Evolutionary conservation across 1,139 yeast species (phyloP).

Genomic region (Tardiomyces depauwii): DNA sequence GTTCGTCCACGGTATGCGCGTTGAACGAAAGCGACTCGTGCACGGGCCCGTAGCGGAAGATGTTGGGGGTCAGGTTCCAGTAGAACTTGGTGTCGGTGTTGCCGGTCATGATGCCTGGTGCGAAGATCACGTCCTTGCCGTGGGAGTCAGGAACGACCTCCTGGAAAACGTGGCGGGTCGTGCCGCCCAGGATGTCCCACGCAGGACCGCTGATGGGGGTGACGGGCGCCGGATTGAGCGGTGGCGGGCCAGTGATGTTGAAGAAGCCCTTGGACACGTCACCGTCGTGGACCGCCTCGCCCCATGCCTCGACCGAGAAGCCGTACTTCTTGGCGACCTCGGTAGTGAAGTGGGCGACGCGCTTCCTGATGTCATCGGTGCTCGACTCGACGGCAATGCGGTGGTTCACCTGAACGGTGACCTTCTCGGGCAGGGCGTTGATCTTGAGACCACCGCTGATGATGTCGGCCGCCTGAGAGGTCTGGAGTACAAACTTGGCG

Average conservation of each 20-base stretch:
- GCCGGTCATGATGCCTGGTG: constrained; percentile 65
- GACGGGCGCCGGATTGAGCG: constrained; percentile 48
- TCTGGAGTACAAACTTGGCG: constrained; percentile 35
- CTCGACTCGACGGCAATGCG: constrained; percentile 45
- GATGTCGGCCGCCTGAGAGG: constrained; percentile 66
- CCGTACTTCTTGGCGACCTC: constrained; percentile 35
- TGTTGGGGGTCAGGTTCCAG: constrained; percentile 63
- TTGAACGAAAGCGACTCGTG: neutral
- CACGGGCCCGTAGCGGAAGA: constrained; percentile 36
- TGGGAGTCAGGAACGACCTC: constrained; percentile 16
- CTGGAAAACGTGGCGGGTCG: constrained; percentile 44
- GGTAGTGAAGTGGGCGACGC: constrained; percentile 29
- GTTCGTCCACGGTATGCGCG: constrained; percentile 52
- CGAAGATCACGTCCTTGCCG: constrained; percentile 32
- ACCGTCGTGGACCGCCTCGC: constrained; percentile 17
- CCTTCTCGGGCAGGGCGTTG: constrained; percentile 68
- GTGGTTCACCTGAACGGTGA: constrained; percentile 43
- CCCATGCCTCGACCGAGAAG: constrained; percentile 26
- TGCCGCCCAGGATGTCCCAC: constrained; percentile 48
- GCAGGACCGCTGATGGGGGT: constrained; percentile 37
- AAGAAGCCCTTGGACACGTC: constrained; percentile 16
- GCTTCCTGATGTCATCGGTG: constrained; percentile 30
- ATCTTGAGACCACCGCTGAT: constrained; percentile 60
- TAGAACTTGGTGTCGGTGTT: constrained; percentile 79
- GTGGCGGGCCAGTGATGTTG: constrained; percentile 23